Evolutionary conservation across 805 yeast genomes (phyloP).

Genomic region (Yarrowia deformans): DNA sequence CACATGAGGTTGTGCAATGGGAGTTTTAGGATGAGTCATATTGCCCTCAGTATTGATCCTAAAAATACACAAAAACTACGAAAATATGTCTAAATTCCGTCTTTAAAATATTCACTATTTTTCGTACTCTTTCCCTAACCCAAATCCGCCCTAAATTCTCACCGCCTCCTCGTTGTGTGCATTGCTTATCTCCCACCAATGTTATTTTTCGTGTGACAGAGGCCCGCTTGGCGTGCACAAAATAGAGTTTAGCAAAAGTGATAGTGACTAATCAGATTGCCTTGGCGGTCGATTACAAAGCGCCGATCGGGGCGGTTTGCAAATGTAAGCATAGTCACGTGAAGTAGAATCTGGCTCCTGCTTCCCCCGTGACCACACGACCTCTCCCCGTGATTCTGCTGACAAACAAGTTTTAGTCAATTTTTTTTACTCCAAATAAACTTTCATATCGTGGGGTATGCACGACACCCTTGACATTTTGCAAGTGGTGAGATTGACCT

Average conservation of each 20-base stretch:
- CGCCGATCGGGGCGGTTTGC: neutral
- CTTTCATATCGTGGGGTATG: slow-evolving; percentile 33
- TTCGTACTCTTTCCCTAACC: neutral
- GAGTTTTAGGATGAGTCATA: too few relatives aligned
- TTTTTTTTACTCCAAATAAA: neutral
- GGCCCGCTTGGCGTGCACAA: slow-evolving; percentile 10
- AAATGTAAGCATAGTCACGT: neutral
- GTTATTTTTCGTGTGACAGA: neutral
- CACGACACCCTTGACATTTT: neutral
- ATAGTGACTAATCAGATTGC: slow-evolving; percentile 10
- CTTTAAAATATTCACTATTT: too few relatives aligned
- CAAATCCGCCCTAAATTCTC: neutral
- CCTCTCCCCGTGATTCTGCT: too few relatives aligned
- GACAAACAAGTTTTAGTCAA: neutral
- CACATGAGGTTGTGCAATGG: neutral
- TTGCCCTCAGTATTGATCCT: too few relatives aligned
- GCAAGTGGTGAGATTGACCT: too few relatives aligned
- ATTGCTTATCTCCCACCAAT: slow-evolving; percentile 26
- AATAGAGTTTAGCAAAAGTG: neutral
- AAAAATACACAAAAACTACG: too few relatives aligned
- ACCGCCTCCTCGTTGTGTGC: too few relatives aligned
- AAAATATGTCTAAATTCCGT: too few relatives aligned
- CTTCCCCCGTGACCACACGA: neutral
- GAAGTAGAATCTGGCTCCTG: fast-evolving
- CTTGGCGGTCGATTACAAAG: too few relatives aligned